Conservation (phyloP, 2,329 filamentous ascomycete genomes). For the Stemphylium vesicarium region DNA sequence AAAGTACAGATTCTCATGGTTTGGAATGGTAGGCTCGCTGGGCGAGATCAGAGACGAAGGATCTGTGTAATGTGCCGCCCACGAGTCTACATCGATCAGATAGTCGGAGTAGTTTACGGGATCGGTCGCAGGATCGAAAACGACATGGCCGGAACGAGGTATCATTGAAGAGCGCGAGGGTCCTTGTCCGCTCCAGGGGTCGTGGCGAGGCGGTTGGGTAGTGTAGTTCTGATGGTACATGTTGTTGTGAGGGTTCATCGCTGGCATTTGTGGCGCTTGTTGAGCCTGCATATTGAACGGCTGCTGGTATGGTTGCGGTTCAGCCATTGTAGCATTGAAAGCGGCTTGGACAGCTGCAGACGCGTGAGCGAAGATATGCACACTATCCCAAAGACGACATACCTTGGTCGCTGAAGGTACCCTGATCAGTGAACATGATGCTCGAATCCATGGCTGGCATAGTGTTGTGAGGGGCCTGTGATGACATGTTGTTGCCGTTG, state of each 20-base stretch:
- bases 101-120: slow-evolving; percentile 28
- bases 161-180: slow-evolving; percentile 35
- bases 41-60: slow-evolving; percentile 37
- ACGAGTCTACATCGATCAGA: slow-evolving; percentile 30
- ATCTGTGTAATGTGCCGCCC: slow-evolving; percentile 36
- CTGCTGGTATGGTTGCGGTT: slow-evolving; percentile 28
- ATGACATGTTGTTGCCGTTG: slow-evolving; percentile 30
- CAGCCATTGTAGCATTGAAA: slow-evolving; percentile 28
- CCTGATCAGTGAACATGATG: slow-evolving; percentile 32
- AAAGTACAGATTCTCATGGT: slow-evolving; percentile 32
- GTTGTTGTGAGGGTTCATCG: slow-evolving; percentile 25
- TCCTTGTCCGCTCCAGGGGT: slow-evolving; percentile 42
- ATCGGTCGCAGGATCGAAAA: slow-evolving; percentile 44
- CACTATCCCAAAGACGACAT: slow-evolving; percentile 8
- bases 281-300: slow-evolving; percentile 26
- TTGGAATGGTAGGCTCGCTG: slow-evolving; percentile 32
- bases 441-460: slow-evolving; percentile 29
- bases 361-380: slow-evolving; percentile 18
- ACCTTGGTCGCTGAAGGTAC: slow-evolving; percentile 31
- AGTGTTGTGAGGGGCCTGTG: slow-evolving; percentile 32
- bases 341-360: slow-evolving; percentile 34
- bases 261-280: slow-evolving; percentile 24
- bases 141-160: slow-evolving; percentile 34
- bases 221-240: slow-evolving; percentile 32
- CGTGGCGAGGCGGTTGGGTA: slow-evolving; percentile 33